These are phyloP conservation scores for Garcileccinum viscosum DNA, from an alignment of 1,284 basidiomycete species.

Conservation along the genomic window DNA sequence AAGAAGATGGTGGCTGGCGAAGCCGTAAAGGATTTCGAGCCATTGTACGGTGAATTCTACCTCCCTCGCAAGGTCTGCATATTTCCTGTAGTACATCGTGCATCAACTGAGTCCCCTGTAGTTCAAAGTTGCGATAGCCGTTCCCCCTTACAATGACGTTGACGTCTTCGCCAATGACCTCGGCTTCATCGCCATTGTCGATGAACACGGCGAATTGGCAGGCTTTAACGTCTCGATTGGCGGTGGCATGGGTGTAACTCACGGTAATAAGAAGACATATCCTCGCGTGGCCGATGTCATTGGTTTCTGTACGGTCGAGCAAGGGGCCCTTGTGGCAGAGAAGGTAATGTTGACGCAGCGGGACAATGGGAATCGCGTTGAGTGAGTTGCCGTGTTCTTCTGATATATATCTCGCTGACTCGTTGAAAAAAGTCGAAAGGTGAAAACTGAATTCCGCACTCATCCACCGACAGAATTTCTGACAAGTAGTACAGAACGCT, in stretches of 20 bases:
- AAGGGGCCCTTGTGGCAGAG: conserved; percentile 89
- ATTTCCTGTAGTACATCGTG: conserved; percentile 4
- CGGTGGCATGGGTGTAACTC: conserved; percentile 99
- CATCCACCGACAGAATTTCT: conserved; percentile 13
- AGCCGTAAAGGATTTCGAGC: conserved; percentile 92
- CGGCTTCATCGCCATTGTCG: conserved; percentile 92
- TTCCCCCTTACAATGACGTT: conserved; percentile 96
- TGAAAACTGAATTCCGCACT: conserved; percentile 23
- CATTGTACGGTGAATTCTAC: conserved; percentile 97
- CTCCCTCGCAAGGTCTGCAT: conserved; percentile 83
- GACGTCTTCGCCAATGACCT: conserved; percentile 93
- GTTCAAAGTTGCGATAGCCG: conserved; percentile 98
- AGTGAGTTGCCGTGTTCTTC: conserved; percentile 56
- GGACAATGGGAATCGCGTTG: conserved; percentile 93
- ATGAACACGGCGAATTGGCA: conserved; percentile 71
- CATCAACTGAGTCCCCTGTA: conserved; percentile 40
- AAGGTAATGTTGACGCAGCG: conserved; percentile 93
- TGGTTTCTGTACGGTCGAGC: conserved; percentile 91
- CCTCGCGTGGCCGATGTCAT: conserved; percentile 88
- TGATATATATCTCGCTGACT: conserved; percentile 9
- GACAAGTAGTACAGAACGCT: conserved; percentile 64
- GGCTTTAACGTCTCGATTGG: conserved; percentile 93
- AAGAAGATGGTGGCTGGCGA: conserved; percentile 93
- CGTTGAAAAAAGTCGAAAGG: conserved; percentile 52
- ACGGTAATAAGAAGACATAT: conserved; percentile 99